phyloP scores from a whole-genome alignment of 192 early-diverging fungal species.

The Piromyces finnis region DNA sequence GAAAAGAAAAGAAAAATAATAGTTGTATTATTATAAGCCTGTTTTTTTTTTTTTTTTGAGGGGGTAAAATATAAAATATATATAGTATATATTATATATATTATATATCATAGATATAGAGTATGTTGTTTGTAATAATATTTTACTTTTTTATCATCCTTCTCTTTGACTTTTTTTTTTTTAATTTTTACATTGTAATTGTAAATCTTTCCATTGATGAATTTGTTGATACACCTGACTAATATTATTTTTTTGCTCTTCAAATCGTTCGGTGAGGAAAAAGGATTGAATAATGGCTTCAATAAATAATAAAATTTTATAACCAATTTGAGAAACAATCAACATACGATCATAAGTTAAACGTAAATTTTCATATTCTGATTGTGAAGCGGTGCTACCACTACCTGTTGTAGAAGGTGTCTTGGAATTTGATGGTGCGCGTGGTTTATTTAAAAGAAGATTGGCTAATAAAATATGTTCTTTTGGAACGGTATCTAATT shows the following conservation, averaged over 20 bases:
- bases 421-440: not conserved
- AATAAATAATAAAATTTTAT: not conserved
- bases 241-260: not conserved
- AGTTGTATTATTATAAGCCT: too few species aligned
- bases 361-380: not conserved
- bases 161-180: too few species aligned
- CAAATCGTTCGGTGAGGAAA: not conserved
- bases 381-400: not conserved
- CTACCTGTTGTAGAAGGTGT: not conserved
- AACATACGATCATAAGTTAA: not conserved
- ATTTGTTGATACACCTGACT: not conserved
- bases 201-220: not conserved
- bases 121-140: too few species aligned
- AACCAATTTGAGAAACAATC: not conserved
- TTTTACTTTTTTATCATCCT: too few species aligned
- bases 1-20: too few species aligned
- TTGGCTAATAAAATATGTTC: not conserved
- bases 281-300: not conserved
- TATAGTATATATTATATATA: too few species aligned
- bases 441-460: not conserved
- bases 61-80: too few species aligned
- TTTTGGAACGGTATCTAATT: not conserved
- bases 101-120: too few species aligned
- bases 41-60: too few species aligned
- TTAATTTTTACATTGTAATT: not conserved